Evolutionary conservation across 2,329 filamentous ascomycete species (phyloP), one percentile per base, ranked within the genome.

Genomic region (Samsoniella hepiali): DNA sequence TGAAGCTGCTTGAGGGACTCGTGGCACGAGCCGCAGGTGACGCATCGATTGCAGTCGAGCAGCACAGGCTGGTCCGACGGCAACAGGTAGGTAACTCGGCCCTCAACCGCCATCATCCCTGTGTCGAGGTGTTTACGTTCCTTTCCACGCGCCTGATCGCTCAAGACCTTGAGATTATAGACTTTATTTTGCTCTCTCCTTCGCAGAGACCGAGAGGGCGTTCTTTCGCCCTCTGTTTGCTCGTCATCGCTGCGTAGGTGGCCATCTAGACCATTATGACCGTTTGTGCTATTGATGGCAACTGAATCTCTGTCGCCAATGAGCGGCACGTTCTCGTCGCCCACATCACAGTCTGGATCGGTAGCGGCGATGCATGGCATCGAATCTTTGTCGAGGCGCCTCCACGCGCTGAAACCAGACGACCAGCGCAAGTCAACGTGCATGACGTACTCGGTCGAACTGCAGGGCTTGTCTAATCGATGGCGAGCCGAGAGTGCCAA

Each of bases 141-240:
- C 67, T 78, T 82, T 3, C 84, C 83, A 58, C 84, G 79, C 6
- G 83, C 83, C 67, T 83, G 82, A 67, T 84, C 83, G 71, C 81
- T 87, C n/a, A 88, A 73, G 13, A 81, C 76, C 69, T 86, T 87
- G 44, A 88, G 72, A 66, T 88, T 88, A 69, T 88, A 88, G 27
- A 79, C 78, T 65, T 82, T 81, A 62, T 79, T 80, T 49, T 75
- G 76, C 22, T 73, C 78, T 59, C 84, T 78, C 17, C 75, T 73
- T 50, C 84, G 78, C 27, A 84, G 72, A 1, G 81, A 80, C 64
- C 83, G 79, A 59, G 77, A 83, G 0, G 83, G 82, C 2, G 83
- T 85, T 15, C 77, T 74, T 22, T 82, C 81, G 32, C 79, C 79
- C 27, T 81, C 77, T 7, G 69, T 66, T 9, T 79, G 78, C 42